Evolutionary conservation across 495 filamentous ascomycete species (phyloP).

Genomic region (Penicillium malachiteum): DNA sequence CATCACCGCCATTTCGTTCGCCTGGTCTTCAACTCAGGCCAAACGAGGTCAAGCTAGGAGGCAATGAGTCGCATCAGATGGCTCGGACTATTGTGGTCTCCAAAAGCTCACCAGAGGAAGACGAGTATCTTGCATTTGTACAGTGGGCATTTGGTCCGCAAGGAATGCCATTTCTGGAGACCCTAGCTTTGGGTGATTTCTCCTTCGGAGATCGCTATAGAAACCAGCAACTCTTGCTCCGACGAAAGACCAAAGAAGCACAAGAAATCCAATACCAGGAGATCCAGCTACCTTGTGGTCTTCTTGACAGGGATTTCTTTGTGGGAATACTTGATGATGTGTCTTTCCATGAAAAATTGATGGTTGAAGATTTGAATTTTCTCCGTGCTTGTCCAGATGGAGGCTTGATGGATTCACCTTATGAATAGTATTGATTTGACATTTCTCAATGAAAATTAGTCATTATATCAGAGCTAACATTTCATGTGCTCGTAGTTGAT

Average conservation of each 20-base stretch:
- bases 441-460: no score
- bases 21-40: not conserved
- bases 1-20: not conserved
- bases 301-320: not conserved
- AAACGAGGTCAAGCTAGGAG: not conserved
- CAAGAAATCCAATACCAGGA: not conserved
- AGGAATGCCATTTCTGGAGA: constrained; percentile 5
- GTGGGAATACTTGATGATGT: not conserved
- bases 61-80: not conserved
- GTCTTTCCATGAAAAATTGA: not conserved
- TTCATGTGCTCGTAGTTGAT: no score
- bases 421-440: constrained; percentile 7
- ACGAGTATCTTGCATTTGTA: constrained; percentile 9
- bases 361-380: no score
- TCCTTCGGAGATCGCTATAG: constrained; percentile 9
- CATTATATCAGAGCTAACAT: no score
- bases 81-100: not conserved
- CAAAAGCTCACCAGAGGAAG: not conserved
- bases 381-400: constrained; percentile 11
- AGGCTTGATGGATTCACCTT: constrained; percentile 13
- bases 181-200: constrained; percentile 17
- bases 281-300: not conserved
- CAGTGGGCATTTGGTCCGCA: constrained; percentile 18
- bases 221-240: constrained; percentile 11
- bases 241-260: not conserved